Evolutionary conservation across 2,329 filamentous ascomycete genomes (phyloP).

Genomic region (Verticillium klebahnii): DNA sequence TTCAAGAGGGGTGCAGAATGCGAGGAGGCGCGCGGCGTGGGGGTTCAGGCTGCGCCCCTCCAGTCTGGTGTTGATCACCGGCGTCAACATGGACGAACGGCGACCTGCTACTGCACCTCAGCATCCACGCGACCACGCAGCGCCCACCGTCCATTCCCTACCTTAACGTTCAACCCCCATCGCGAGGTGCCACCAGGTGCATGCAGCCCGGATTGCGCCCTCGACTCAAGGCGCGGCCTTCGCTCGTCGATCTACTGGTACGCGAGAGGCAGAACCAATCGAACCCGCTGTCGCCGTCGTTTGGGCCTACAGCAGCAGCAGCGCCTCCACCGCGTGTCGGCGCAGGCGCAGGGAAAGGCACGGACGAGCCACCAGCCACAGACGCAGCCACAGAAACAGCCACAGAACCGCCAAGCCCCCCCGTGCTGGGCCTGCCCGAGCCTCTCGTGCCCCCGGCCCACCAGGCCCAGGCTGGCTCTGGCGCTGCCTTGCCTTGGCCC

Average conservation of each 20-base stretch:
- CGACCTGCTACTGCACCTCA: not conserved
- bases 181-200: conserved; percentile 17
- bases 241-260: conserved; percentile 47
- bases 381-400: conserved; percentile 13
- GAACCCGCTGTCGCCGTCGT: conserved; percentile 10
- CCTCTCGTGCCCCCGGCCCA: not conserved
- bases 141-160: not conserved
- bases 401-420: not conserved
- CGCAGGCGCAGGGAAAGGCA: conserved; percentile 13
- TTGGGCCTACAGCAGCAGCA: conserved; percentile 16
- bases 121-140: not conserved
- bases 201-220: conserved; percentile 49
- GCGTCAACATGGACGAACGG: not conserved
- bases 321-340: conserved; percentile 8
- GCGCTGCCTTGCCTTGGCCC: not conserved
- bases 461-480: no score
- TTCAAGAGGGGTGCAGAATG: not conserved
- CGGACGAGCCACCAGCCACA: conserved; percentile 12
- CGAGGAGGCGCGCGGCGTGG: not conserved
- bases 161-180: not conserved
- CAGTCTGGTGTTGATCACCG: not conserved
- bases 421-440: not conserved
- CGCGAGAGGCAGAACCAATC: conserved; percentile 23
- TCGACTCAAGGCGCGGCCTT: conserved; percentile 46
- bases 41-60: not conserved